Base-by-base conservation (phyloP, 306 rosid species). In the Alnus rubra region DNA sequence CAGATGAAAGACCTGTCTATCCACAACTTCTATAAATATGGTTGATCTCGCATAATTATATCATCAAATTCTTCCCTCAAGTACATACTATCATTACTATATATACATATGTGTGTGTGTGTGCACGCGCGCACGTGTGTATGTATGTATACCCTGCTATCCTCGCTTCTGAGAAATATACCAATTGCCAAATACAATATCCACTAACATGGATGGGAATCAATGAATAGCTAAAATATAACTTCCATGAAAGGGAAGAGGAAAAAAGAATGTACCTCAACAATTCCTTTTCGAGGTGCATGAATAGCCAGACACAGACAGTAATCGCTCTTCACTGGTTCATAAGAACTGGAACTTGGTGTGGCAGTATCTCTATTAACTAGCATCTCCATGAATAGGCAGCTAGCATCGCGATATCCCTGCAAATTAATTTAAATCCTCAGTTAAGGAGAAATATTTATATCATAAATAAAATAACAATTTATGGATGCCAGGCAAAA, bases 381-480 rank as follows among this genome's bases (percentile, higher is more conserved):
- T 82, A 96, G 78, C 98, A 91, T 96, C 89, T 96, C 99, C 98
- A 90, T 91, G 89, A 96, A 96, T 78, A 96, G 82, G 81, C 99
- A 96, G 84, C 86, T 88, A 37, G 98, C 99, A 74, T 96, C 94
- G 13, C 98, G 93, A 86, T 95, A 95, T 83, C 99, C 99, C 99
- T 95, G 82, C 84, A 84, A 82, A 79, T 68, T 62, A 39, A 78
- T 68, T 56, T 35, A 73, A 47, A 73, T 80, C 59, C 39, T 47
- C 76, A 30, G 55, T 79, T 76, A 74, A 56, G 48, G 70, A 52
- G 77, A 75, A 82, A 15, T 65, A 63, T 67, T 69, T 30, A 23
- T 28, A 3, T 9, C 58, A 54, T 6, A 51, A 59, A 15, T 4
- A 19, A 84, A 31, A 60, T n/a, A 8, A 12, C 16, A 31, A 53